phyloP scores from a whole-genome alignment of 345 rosid genomes.

The Zanthoxylum bungeanum region DNA sequence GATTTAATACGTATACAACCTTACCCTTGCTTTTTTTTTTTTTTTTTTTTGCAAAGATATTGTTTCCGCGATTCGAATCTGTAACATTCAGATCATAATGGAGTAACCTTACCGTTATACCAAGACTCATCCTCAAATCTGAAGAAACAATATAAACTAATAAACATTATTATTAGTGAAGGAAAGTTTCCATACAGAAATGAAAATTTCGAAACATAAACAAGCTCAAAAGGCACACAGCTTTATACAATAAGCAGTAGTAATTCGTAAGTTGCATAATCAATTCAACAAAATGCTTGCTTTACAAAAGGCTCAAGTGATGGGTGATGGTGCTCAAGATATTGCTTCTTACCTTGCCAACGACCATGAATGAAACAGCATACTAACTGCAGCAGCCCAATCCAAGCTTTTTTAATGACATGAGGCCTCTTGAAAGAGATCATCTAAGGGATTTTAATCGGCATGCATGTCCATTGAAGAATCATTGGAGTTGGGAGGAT shows the following conservation, averaged over 20 bases:
- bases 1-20: too few relatives aligned
- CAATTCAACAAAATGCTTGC: constrained; percentile 23
- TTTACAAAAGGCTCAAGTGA: constrained; percentile 22
- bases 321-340: constrained; percentile 16
- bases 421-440: constrained; percentile 9
- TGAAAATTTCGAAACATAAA: background rate
- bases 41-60: too few relatives aligned
- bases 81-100: too few relatives aligned
- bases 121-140: too few relatives aligned
- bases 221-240: background rate
- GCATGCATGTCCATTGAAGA: constrained; percentile 90
- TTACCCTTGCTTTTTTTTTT: too few relatives aligned
- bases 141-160: too few relatives aligned
- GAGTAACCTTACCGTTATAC: too few relatives aligned
- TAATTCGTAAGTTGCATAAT: background rate
- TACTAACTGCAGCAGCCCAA: constrained; percentile 8
- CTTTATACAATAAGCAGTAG: background rate
- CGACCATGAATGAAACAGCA: constrained; percentile 10
- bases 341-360: constrained; percentile 16
- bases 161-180: too few relatives aligned
- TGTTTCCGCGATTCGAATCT: too few relatives aligned
- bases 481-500: constrained; percentile 67
- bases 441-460: constrained; percentile 31
- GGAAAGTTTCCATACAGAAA: too few relatives aligned
- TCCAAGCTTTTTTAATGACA: constrained; percentile 13